Evolutionary conservation across 2,329 filamentous ascomycete genomes (phyloP).

Genomic region (Colletotrichum sp.): DNA sequence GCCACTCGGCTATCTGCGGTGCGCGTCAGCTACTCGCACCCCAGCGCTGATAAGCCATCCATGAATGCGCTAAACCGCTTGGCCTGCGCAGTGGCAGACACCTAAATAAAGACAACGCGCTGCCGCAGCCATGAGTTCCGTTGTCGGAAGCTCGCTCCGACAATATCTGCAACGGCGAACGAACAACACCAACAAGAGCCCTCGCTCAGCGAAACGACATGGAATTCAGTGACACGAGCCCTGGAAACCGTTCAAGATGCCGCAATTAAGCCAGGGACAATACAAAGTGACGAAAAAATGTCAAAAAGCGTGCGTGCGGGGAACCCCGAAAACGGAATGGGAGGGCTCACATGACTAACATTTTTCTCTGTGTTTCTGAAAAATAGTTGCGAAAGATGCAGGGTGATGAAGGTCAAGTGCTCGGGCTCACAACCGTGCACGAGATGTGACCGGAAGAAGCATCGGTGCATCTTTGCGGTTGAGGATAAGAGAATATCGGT

Average conservation of each 20-base stretch:
- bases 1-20: not conserved
- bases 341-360: not conserved
- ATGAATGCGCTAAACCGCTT: not conserved
- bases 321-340: not conserved
- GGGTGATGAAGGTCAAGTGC: conserved; percentile 28
- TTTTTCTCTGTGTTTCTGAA: not conserved
- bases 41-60: conserved; percentile 5
- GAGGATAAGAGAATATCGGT: conserved; percentile 26
- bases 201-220: not conserved
- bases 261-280: conserved; percentile 18
- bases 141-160: conserved; percentile 13
- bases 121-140: not conserved
- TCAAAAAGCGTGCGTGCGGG: conserved; percentile 21
- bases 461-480: conserved; percentile 24
- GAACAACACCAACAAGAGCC: not conserved
- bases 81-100: not conserved
- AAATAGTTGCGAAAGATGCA: conserved; percentile 25
- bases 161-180: not conserved
- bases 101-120: conserved; percentile 6
- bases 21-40: not conserved
- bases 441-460: conserved; percentile 25
- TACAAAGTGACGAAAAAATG: conserved; percentile 24
- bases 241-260: conserved; percentile 5
- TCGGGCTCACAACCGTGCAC: conserved; percentile 25
- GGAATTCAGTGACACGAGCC: not conserved